A percentile compares a stretch with the other conserved stretches of the same genome.
Conservation (phyloP, 2,329 filamentous ascomycete species). For the Xylariales sp. region DNA sequence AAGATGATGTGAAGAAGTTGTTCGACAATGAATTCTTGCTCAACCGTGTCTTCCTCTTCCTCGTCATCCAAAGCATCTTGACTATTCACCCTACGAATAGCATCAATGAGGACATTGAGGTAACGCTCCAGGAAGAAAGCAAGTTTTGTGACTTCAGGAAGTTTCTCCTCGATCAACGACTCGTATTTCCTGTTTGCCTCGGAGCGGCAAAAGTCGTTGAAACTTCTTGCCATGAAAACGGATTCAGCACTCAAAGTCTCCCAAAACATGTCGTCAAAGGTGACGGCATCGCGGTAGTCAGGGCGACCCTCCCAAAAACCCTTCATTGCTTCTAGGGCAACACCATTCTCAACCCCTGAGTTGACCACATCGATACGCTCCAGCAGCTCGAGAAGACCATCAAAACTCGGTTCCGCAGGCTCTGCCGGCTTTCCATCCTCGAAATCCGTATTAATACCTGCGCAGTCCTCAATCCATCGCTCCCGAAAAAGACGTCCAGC, state of each 20-base stretch:
- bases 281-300: constrained; percentile 70
- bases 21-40: constrained; percentile 93
- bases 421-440: constrained; percentile 53
- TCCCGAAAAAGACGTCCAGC: constrained; percentile 87
- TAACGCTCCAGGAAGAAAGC: constrained; percentile 84
- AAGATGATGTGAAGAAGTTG: constrained; percentile 90
- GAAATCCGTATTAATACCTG: constrained; percentile 57
- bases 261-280: constrained; percentile 73
- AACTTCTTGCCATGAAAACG: constrained; percentile 84
- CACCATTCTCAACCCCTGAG: constrained; percentile 82
- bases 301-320: constrained; percentile 94
- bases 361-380: constrained; percentile 93
- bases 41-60: constrained; percentile 74
- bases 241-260: constrained; percentile 79
- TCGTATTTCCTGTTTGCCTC: constrained; percentile 72
- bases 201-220: constrained; percentile 86
- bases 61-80: constrained; percentile 51
- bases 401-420: constrained; percentile 63
- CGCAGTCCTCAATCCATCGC: constrained; percentile 97
- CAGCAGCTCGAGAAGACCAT: constrained; percentile 83
- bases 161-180: constrained; percentile 79
- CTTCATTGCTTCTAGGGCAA: constrained; percentile 89
- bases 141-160: constrained; percentile 89
- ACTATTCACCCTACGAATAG: constrained; percentile 51
- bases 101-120: constrained; percentile 63